Base-by-base conservation (phyloP, 257 asterid genomes). In the Fraxinus excelsior region DNA sequence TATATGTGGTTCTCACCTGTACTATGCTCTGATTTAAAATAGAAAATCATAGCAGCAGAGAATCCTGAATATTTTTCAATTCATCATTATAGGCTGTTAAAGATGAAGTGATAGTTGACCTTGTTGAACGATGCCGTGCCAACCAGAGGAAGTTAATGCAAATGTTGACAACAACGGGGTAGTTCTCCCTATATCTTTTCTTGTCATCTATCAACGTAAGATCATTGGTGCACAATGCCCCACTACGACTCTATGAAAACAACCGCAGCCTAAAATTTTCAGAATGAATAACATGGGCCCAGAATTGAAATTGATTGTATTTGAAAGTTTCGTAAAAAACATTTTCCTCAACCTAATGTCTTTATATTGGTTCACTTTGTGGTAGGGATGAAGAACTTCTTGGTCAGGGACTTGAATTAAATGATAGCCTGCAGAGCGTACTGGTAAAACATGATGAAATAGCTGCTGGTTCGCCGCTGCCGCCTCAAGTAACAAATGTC, bases 311-410 rank as follows among this genome's bases (percentile, higher is more conserved):
- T 51, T 51, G 62, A 3, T 18, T 18, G 62, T 18, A 51, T 19
- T 18, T 51, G 25, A 42, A 51, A 51, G 60, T 51, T 51, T 3
- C 8, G 23, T 51, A 4, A 14, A 51, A 4, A 51, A 4, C 11
- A 21, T 58, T 66, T 72, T 38, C 74, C 56, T 74, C 6, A 23
- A 25, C n/a, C n/a, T 18, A 19, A 67, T 12, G 12, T 71, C 26
- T 42, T n/a, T 34, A 5, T 44, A 56, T 46, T 65, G 34, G 0
- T 46, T 32, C 1, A 13, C 49, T 37, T 72, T 34, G 49, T 25
- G 21, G 74, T 75, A 92, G 99, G 85, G 97, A 92, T 76, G 98
- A 96, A 86, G 94, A 91, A 80, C 90, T 96, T 84, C 96, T 96
- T 21, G 83, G 85, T 49, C 90, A 86, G 86, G 99, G 98, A 62